A percentile compares a stretch with the other conserved stretches of the same genome.
Conservation (phyloP, 495 filamentous ascomycete species). For the Penicillium waksmanii region DNA sequence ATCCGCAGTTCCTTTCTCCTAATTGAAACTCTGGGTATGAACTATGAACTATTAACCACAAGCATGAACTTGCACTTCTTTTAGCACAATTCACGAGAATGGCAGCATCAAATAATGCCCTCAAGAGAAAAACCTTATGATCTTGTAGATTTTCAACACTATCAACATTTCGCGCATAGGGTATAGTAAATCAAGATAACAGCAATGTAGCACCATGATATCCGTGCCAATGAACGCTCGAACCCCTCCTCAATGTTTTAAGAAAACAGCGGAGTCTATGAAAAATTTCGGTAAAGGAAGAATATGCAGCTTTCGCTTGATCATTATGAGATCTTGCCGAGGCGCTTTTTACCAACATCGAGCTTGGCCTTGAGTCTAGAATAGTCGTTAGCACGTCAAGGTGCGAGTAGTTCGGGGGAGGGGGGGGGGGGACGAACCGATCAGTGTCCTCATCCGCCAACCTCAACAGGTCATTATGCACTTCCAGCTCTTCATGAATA, state of each 20-base stretch:
- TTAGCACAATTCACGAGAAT: background rate
- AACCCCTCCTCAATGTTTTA: background rate
- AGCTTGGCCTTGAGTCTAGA: constrained; percentile 73
- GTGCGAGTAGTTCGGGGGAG: background rate
- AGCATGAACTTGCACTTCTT: background rate
- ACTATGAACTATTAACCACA: background rate
- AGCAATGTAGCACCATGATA: background rate
- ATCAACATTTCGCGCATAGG: constrained; percentile 13
- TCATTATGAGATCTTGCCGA: constrained; percentile 70
- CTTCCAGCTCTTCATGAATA: constrained; percentile 82
- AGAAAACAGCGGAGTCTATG: constrained; percentile 3
- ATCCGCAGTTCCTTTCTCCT: constrained; percentile 35
- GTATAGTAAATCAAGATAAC: constrained; percentile 14
- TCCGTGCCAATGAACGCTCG: background rate
- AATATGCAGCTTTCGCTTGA: background rate
- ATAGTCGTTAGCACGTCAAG: constrained; percentile 25
- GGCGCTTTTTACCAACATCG: constrained; percentile 77
- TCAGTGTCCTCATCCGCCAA: constrained; percentile 76
- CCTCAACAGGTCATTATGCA: constrained; percentile 81
- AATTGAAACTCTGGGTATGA: constrained; percentile 14
- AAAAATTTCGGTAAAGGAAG: background rate
- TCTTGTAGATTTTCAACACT: constrained; percentile 1
- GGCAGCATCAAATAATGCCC: background rate
- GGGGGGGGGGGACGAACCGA: constrained; percentile 45
- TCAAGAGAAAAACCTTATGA: background rate